Evolutionary conservation across 306 rosid genomes (phyloP), one percentile per base, ranked within the genome.

Genomic region (Rosa chinensis): DNA sequence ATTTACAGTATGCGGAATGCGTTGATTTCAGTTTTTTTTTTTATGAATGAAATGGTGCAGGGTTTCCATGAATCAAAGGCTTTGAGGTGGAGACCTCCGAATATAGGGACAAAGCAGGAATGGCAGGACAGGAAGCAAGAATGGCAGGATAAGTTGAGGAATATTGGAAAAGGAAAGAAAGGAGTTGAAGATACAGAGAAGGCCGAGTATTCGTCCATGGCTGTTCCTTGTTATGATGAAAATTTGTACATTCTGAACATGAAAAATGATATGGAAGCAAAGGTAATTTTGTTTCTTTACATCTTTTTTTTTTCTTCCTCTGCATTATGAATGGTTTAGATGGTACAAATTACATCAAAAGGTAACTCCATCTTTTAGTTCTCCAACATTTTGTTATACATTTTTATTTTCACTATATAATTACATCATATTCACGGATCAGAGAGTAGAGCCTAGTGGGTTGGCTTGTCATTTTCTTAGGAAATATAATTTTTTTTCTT

Each of bases 41-140:
- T 9, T 5, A n/a, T 0, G 7, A 13, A 44, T 82, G 71, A 77
- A 21, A 77, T 81, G 73, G 83, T 70, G 50, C 83, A 89, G 98
- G 81, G 78, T 80, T 67, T 53, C 71, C 61, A 78, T 72, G 94
- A 92, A 85, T 78, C n/a, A 4, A 90, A 85, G 88, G 77, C 64
- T 67, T 85, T 68, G 55, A 90, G 84, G 91, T 91, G 98, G 99
- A 88, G 91, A 77, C 86, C 94, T 48, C 78, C 90, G 2, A 89
- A 86, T 84, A 76, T 86, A 76, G 92, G 88, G 78, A 90, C 84
- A 62, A 95, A 90, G 77, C 97, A 88, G 75, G 99, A 96, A 82
- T 96, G 98, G 99, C 98, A 93, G 84, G 97, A 90, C 66, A 93
- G 83, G 74, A 95, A 90, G 78, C 97, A 89, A 70, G 99, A 95